Percentiles rank a stretch among this genome's conserved stretches.
These are phyloP conservation scores for Cairneyella variabilis DNA, from an alignment of 495 filamentous ascomycete genomes.

Conservation along the genomic window DNA sequence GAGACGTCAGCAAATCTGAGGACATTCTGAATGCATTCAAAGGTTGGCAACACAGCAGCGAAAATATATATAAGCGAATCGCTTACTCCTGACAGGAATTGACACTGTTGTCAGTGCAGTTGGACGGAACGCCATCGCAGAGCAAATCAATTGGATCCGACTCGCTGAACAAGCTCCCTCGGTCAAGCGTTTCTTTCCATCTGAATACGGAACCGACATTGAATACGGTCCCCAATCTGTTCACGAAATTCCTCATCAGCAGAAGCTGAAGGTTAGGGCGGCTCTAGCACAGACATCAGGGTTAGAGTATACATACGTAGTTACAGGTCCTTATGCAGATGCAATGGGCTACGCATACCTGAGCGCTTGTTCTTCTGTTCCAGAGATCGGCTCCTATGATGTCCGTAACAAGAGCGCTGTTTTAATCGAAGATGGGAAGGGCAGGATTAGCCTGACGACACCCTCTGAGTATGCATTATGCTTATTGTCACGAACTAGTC, in stretches of 20 bases:
- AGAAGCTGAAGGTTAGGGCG: constrained; percentile 58
- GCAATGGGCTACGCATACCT: constrained; percentile 42
- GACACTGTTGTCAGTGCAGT: constrained; percentile 59
- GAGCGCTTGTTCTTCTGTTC: constrained; percentile 29
- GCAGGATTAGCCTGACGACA: constrained; percentile 58
- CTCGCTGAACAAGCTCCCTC: constrained; percentile 38
- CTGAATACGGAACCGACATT: constrained; percentile 72
- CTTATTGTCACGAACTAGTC: neutral
- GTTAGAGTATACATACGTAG: constrained; percentile 56
- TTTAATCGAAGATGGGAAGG: constrained; percentile 51
- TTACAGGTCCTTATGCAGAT: constrained; percentile 70
- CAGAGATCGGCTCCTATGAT: constrained; percentile 50
- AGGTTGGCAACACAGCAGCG: neutral
- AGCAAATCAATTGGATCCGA: constrained; percentile 57
- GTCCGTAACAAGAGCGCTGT: constrained; percentile 48
- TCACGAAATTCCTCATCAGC: constrained; percentile 62
- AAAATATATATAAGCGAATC: constrained; percentile 11
- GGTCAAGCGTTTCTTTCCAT: constrained; percentile 66
- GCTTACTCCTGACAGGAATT: constrained; percentile 49
- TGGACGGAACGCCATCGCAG: constrained; percentile 52
- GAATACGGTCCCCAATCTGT: constrained; percentile 49
- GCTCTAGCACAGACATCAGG: neutral
- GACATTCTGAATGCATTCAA: constrained; percentile 35
- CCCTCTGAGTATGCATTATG: constrained; percentile 57
- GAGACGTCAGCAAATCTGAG: constrained; percentile 48